These are phyloP conservation scores for Ascochyta viciae-villosae DNA, from an alignment of 2,329 filamentous ascomycete genomes.

Conservation along the genomic window DNA sequence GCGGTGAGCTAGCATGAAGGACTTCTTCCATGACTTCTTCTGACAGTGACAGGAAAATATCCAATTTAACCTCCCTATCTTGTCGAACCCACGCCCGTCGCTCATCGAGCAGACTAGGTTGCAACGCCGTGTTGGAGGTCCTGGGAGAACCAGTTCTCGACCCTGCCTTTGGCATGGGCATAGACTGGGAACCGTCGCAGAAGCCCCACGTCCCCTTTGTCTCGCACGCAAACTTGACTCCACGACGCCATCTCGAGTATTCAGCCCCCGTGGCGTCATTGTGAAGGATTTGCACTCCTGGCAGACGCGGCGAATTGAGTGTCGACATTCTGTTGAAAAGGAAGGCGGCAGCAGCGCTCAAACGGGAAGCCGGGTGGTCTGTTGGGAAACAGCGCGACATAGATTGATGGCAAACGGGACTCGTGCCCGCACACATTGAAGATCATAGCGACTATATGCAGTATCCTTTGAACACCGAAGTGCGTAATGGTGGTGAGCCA, in stretches of 20 bases:
- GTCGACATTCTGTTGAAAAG: constrained; percentile 20
- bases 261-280: constrained; percentile 38
- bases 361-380: constrained; percentile 16
- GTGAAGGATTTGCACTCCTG: constrained; percentile 37
- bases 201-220: constrained; percentile 44
- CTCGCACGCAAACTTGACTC: constrained; percentile 39
- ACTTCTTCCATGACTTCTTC: constrained; percentile 49
- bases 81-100: constrained; percentile 45
- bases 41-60: constrained; percentile 46
- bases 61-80: constrained; percentile 46
- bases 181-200: constrained; percentile 39
- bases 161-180: constrained; percentile 45
- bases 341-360: constrained; percentile 16
- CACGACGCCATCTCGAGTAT: constrained; percentile 43
- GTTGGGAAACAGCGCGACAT: constrained; percentile 12
- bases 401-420: neutral
- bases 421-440: constrained; percentile 4
- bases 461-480: constrained; percentile 15
- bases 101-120: constrained; percentile 44
- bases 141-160: constrained; percentile 29
- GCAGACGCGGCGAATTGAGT: constrained; percentile 24
- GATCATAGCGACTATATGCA: constrained; percentile 14
- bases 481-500: constrained; percentile 5
- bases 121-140: constrained; percentile 27
- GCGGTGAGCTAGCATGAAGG: constrained; percentile 43